phyloP scores from a whole-genome alignment of 495 filamentous ascomycete genomes.

The Xylaria cubensis region DNA sequence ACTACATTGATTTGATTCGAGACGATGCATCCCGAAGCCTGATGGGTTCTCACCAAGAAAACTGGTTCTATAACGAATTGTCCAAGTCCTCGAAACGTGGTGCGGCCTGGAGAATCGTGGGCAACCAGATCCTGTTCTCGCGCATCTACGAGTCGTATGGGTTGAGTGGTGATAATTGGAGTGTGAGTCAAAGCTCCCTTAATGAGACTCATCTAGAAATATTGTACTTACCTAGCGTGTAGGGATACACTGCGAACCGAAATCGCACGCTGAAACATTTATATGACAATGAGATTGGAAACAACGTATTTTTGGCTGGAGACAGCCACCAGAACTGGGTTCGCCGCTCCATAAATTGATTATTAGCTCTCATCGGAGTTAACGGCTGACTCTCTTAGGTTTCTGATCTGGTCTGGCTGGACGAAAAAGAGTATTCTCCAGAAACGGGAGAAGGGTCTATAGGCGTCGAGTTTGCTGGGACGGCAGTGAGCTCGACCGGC shows the following conservation, averaged over 20 bases:
- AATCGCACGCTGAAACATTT: slow-evolving; percentile 67
- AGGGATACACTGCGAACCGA: slow-evolving; percentile 68
- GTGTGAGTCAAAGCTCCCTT: slow-evolving; percentile 32
- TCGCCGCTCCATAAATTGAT: slow-evolving; percentile 3
- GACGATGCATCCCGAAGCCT: slow-evolving; percentile 64
- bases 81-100: slow-evolving; percentile 58
- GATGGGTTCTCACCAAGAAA: slow-evolving; percentile 70
- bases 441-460: slow-evolving; percentile 63
- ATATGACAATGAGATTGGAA: slow-evolving; percentile 66
- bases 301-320: slow-evolving; percentile 71
- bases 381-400: slow-evolving; percentile 34
- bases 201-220: slow-evolving; percentile 30
- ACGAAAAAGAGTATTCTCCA: slow-evolving; percentile 60
- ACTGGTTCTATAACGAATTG: slow-evolving; percentile 71
- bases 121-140: slow-evolving; percentile 70
- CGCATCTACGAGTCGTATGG: slow-evolving; percentile 58
- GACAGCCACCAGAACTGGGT: slow-evolving; percentile 71
- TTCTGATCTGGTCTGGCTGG: slow-evolving; percentile 69
- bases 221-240: slow-evolving; percentile 56
- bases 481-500: slow-evolving; percentile 64
- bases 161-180: slow-evolving; percentile 39
- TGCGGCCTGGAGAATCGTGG: slow-evolving; percentile 69
- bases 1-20: slow-evolving; percentile 63
- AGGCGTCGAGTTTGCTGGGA: slow-evolving; percentile 71
- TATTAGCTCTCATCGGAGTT: background rate